Conservation (phyloP, 352 stramenopile species). For the Phytopythium litorale region DNA sequence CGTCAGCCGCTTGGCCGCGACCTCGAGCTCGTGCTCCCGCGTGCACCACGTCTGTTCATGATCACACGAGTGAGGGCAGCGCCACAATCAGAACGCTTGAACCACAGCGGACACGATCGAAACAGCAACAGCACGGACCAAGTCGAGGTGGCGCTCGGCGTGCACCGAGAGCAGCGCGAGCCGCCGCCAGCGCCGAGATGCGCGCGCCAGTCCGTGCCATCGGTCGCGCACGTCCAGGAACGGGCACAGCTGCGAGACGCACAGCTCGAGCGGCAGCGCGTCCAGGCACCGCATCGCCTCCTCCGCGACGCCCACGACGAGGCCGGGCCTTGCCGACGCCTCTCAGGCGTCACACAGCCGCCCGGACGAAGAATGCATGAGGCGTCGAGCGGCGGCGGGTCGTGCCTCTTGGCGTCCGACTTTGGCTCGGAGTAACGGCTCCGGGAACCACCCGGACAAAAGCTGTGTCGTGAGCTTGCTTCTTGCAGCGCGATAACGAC, state of each 20-base stretch:
- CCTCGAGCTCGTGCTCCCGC: constrained; percentile 53
- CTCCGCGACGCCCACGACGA: too few species aligned
- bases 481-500: too few species aligned
- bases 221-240: constrained; percentile 61
- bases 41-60: constrained; percentile 61
- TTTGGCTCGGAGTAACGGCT: too few species aligned
- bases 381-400: background rate
- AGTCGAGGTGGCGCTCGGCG: constrained; percentile 38
- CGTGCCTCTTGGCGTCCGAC: background rate
- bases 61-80: background rate
- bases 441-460: too few species aligned
- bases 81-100: background rate
- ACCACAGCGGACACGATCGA: background rate
- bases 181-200: constrained; percentile 52
- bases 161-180: constrained; percentile 60
- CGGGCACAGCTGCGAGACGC: constrained; percentile 37
- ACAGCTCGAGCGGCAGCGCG: constrained; percentile 38
- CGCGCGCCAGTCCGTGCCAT: constrained; percentile 41
- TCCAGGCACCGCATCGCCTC: constrained; percentile 11
- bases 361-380: background rate
- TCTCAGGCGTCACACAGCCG: background rate
- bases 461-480: too few species aligned
- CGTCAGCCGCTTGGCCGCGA: constrained; percentile 29
- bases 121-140: constrained; percentile 27
- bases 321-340: background rate